phyloP scores from a whole-genome alignment of 2,329 filamentous ascomycete genomes.

The Calycina marina region DNA sequence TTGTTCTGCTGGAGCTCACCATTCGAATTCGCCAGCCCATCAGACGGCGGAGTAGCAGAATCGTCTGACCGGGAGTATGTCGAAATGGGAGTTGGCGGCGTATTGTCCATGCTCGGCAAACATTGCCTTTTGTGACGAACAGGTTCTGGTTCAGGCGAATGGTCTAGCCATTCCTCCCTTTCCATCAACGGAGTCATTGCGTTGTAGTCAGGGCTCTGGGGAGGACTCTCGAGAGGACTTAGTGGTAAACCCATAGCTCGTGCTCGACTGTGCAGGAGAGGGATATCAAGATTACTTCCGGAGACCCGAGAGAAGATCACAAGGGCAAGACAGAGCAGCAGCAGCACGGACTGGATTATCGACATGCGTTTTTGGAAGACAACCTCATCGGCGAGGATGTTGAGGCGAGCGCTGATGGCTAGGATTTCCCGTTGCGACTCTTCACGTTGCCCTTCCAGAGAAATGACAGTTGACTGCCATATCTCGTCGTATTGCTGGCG shows the following conservation, averaged over 20 bases:
- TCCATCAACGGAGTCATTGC: conserved; percentile 4
- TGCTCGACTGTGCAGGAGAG: conserved; percentile 11
- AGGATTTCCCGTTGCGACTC: conserved; percentile 71
- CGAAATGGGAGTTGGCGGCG: conserved; percentile 8
- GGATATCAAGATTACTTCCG: conserved; percentile 19
- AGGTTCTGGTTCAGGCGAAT: conserved; percentile 6
- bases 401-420: conserved; percentile 66
- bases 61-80: conserved; percentile 7
- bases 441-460: conserved; percentile 77
- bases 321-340: conserved; percentile 74
- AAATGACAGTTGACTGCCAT: conserved; percentile 89
- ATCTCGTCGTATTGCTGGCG: conserved; percentile 86
- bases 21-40: too few relatives aligned
- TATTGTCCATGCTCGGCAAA: conserved; percentile 4
- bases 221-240: conserved; percentile 15
- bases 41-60: conserved; percentile 5
- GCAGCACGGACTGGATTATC: conserved; percentile 76
- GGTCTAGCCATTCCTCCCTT: conserved; percentile 8
- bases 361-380: conserved; percentile 80
- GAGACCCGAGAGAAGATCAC: conserved; percentile 62
- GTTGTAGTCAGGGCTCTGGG: conserved; percentile 13
- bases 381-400: conserved; percentile 85
- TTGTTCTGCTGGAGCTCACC: too few relatives aligned
- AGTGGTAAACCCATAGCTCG: conserved; percentile 8
- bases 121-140: conserved; percentile 5